A percentile compares a stretch with the other conserved stretches of the same genome.
These are phyloP conservation scores for Pisolithus tinctorius DNA, from an alignment of 768 basidiomycete genomes.

Conservation along the genomic window DNA sequence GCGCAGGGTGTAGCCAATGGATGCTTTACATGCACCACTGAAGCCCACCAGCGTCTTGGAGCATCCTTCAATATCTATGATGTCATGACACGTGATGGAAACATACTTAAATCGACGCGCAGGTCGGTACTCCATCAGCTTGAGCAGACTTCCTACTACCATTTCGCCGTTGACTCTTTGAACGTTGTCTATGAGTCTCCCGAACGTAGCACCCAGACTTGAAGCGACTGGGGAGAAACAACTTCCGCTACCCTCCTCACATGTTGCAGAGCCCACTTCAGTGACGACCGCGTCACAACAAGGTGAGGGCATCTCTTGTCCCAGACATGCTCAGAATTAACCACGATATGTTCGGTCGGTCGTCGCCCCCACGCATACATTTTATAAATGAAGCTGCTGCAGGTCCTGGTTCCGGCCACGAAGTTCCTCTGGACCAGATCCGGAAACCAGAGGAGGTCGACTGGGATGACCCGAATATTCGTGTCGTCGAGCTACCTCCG, in stretches of 20 bases:
- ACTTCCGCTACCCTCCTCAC: background rate
- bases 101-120: too few relatives aligned
- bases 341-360: background rate
- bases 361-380: background rate
- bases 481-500: slow-evolving; percentile 18
- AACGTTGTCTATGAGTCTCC: too few relatives aligned
- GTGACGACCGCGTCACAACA: slow-evolving; percentile 26
- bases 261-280: background rate
- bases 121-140: too few relatives aligned
- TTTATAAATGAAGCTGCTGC: slow-evolving; percentile 23
- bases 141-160: too few relatives aligned
- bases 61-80: too few relatives aligned
- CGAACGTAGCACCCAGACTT: too few relatives aligned
- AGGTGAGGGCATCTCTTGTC: slow-evolving; percentile 23
- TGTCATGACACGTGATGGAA: too few relatives aligned
- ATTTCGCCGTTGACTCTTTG: too few relatives aligned
- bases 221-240: too few relatives aligned
- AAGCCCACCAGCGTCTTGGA: background rate
- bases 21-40: background rate
- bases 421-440: slow-evolving; percentile 25
- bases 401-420: slow-evolving; percentile 29
- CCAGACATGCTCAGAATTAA: background rate
- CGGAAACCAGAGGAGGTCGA: slow-evolving; percentile 20
- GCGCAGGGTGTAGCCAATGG: too few relatives aligned
- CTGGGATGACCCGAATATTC: slow-evolving; percentile 18